Percentiles rank a stretch among this genome's conserved stretches.
Evolutionary conservation across 352 stramenopile genomes (phyloP).

Genomic region (Thraustochytrium striatum): DNA sequence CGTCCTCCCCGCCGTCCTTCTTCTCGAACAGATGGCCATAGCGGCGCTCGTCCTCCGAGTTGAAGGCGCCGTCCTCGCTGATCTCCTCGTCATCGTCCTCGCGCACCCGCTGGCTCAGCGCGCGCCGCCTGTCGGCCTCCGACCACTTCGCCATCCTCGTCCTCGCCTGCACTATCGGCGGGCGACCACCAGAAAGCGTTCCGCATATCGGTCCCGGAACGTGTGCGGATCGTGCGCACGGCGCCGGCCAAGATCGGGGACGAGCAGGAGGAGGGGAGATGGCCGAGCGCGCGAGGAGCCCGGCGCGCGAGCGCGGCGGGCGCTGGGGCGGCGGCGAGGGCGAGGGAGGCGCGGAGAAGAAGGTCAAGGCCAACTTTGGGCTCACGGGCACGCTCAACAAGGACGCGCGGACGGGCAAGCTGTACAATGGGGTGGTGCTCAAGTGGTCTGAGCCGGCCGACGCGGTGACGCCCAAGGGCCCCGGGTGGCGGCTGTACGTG

Average conservation of each 20-base stretch:
- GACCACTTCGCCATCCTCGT: too few relatives aligned
- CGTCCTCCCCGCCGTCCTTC: conserved; percentile 29
- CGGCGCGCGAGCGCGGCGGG: not conserved
- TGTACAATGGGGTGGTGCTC: conserved; percentile 91
- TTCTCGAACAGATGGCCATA: conserved; percentile 50
- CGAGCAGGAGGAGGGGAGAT: not conserved
- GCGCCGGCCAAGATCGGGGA: too few relatives aligned
- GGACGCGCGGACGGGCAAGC: conserved; percentile 88
- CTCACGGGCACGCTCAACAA: conserved; percentile 91
- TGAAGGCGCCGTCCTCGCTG: conserved; percentile 49
- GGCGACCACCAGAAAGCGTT: too few relatives aligned
- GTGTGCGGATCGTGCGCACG: too few relatives aligned
- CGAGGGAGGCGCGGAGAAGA: not conserved
- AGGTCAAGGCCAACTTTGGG: conserved; percentile 92
- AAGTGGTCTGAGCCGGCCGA: conserved; percentile 96
- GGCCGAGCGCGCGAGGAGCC: not conserved
- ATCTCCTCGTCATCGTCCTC: conserved; percentile 52
- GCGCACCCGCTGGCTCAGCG: not conserved
- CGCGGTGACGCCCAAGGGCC: conserved; percentile 76
- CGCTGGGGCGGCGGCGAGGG: not conserved
- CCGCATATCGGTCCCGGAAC: too few relatives aligned
- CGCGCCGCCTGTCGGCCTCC: too few relatives aligned
- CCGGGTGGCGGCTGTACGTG: conserved; percentile 90
- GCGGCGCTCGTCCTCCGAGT: conserved; percentile 51
- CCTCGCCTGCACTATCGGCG: too few relatives aligned